Base-by-base conservation (phyloP, 768 basidiomycete species). In the Kwoniella mangroviensis region DNA sequence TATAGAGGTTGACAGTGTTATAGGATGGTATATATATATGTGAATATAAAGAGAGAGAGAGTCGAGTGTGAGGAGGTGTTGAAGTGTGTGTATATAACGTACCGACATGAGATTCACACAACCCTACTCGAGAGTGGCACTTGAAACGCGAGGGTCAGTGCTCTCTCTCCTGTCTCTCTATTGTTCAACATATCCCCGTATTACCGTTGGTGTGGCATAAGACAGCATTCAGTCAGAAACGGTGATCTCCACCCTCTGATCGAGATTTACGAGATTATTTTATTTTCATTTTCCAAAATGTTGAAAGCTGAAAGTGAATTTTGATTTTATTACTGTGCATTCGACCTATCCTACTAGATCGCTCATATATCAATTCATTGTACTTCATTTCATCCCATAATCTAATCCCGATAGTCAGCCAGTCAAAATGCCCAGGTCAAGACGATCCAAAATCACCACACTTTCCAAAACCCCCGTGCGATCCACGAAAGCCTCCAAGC, bases 401-500 rank as follows among this genome's bases (percentile, higher is more conserved):
- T 7, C 24, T 7, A 34, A 34, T 7, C 9, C 9, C 34, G 34
- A 28, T 40, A 62, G n/a, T 54, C 51, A 52, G 22, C 45, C 41
- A 64, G 22, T 53, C 79, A 77, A 52, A 51, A 97, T 97, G 94
- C 92, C 94, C 71, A 88, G 87, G 83, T 95, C 94, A 80, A 97
- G 90, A 86, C 90, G 93, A 75, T 85, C 91, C 71, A 94, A 97
- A 85, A 81, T 96, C 81, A 93, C 98, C 42, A 91, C 95, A 28
- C 86, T 99, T 79, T 94, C 97, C 54, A 94, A 98, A 86, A 94
- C 96, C 80, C 85, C 88, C 11, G 94, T 96, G 84, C 95, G 97
- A 87, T 75, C 75, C 9, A 93, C 91, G 26, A 91, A 88, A 83
- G 93, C 92, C 81, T 90, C 94, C 79, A 99, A 99, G 87, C 87